A percentile compares a stretch with the other conserved stretches of the same genome.
phyloP scores from a whole-genome alignment of 2,329 filamentous ascomycete genomes.

The Colletotrichum shisoi region DNA sequence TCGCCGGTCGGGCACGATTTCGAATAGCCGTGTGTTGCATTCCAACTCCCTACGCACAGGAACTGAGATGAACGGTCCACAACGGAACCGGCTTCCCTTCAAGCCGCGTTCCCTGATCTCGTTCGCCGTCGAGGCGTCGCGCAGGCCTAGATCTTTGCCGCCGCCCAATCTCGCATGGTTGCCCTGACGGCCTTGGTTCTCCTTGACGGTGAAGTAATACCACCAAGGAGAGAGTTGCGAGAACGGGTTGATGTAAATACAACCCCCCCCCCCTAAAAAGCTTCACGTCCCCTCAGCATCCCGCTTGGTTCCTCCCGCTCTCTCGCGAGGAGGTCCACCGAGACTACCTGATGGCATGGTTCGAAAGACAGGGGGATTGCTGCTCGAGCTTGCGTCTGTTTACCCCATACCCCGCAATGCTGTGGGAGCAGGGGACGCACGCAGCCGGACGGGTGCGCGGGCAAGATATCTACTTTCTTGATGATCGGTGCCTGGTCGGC shows the following conservation, averaged over 20 bases:
- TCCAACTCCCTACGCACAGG: background rate
- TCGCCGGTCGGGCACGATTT: slow-evolving; percentile 1
- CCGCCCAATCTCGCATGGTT: background rate
- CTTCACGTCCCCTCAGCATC: background rate
- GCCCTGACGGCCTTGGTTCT: background rate
- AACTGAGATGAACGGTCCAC: background rate
- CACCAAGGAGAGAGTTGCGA: too few relatives aligned
- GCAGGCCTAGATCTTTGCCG: background rate
- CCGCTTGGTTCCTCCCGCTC: too few relatives aligned
- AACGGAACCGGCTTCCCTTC: background rate
- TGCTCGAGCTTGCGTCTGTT: background rate
- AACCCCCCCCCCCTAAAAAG: too few relatives aligned
- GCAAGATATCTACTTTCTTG: background rate
- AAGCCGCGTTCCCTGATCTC: background rate
- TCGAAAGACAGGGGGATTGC: background rate
- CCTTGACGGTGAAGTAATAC: background rate
- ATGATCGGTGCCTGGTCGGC: background rate
- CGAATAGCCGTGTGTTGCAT: background rate
- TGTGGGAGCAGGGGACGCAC: background rate
- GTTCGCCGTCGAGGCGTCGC: background rate
- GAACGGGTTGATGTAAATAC: too few relatives aligned
- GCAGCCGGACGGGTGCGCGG: background rate
- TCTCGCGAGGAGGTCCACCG: slow-evolving; percentile 8
- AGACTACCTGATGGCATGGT: background rate
- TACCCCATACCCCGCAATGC: slow-evolving; percentile 11